Base-by-base conservation (phyloP, 768 basidiomycete genomes). In the Lentinula lateritia region DNA sequence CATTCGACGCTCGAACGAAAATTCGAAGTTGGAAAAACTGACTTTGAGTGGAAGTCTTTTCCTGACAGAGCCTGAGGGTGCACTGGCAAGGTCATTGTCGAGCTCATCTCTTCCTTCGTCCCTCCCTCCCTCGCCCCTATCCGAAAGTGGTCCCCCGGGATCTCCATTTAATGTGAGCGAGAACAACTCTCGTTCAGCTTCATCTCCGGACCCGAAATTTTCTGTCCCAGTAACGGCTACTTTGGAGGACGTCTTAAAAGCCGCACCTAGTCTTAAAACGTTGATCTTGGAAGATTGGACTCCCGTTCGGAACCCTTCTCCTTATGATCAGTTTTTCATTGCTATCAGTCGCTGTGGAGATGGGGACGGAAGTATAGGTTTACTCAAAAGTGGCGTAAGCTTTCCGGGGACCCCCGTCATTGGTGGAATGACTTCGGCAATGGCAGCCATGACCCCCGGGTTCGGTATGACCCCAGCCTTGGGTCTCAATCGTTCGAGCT, bases 281-380 rank as follows among this genome's bases (percentile, higher is more conserved):
- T 35, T 60, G 23, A 28, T 50, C 18, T 16, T 50, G 42, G 58
- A 60, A 23, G 58, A 50, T 38, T 60, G 58, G 58, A 60, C 55
- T 2, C 55, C 55, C 32, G 39, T 41, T 23, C 55, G 28, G 23
- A 43, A 32, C 55, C 55, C 55, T 56, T 56, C 55, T 3, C 55
- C 55, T 23, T 43, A 41, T 34, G 55, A 56, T 32, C 18, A 9
- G 13, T 43, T 56, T 16, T 56, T 56, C 23, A 6, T 43, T 34
- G 20, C 41, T 39, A 3, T 43, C 15, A 56, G 55, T n/a, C 38
- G 55, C 12, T 28, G 38, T 34, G 42, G 41, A 5, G 55, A 43
- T 28, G 55, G 53, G 16, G 36, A 54, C 18, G 32, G 41, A 23
- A 42, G 55, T 6, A 56, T 34, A 9, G 6, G 18, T 16, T 34